Conservation (phyloP, 352 stramenopile species). For the Phytophthora syringae region DNA sequence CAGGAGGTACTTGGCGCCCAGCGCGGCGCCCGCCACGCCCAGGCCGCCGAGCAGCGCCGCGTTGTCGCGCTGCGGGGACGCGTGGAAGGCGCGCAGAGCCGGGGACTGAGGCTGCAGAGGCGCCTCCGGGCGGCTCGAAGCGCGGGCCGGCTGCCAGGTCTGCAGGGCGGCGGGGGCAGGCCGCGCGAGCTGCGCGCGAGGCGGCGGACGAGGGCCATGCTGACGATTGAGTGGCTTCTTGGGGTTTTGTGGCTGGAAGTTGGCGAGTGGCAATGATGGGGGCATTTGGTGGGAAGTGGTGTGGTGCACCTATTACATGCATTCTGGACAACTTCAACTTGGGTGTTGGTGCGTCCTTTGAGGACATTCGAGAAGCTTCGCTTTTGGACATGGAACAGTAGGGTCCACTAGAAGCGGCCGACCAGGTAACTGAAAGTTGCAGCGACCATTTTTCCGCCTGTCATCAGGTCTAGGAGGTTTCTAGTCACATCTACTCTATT, state of each 20-base stretch:
- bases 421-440: too few relatives aligned
- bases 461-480: too few relatives aligned
- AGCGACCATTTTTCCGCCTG: too few relatives aligned
- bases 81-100: slow-evolving; percentile 65
- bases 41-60: slow-evolving; percentile 67
- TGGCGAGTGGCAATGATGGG: too few relatives aligned
- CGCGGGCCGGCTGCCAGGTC: slow-evolving; percentile 16
- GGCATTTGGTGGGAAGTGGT: too few relatives aligned
- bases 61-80: slow-evolving; percentile 67
- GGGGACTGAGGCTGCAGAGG: slow-evolving; percentile 6
- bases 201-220: slow-evolving; percentile 40
- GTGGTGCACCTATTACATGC: neutral
- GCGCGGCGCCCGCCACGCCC: slow-evolving; percentile 68
- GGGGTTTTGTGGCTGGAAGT: too few relatives aligned
- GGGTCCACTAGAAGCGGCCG: too few relatives aligned
- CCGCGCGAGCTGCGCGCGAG: slow-evolving; percentile 28
- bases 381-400: too few relatives aligned
- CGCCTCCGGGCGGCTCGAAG: neutral
- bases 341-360: too few relatives aligned
- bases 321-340: slow-evolving; percentile 2
- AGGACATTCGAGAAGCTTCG: neutral
- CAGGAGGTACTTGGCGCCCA: slow-evolving; percentile 83
- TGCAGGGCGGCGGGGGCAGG: slow-evolving; percentile 2
- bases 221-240: neutral
- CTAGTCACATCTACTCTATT: too few relatives aligned